These are phyloP conservation scores for Acanthamoeba healyi DNA, from an alignment of 208 protist genomes.

Conservation along the genomic window DNA sequence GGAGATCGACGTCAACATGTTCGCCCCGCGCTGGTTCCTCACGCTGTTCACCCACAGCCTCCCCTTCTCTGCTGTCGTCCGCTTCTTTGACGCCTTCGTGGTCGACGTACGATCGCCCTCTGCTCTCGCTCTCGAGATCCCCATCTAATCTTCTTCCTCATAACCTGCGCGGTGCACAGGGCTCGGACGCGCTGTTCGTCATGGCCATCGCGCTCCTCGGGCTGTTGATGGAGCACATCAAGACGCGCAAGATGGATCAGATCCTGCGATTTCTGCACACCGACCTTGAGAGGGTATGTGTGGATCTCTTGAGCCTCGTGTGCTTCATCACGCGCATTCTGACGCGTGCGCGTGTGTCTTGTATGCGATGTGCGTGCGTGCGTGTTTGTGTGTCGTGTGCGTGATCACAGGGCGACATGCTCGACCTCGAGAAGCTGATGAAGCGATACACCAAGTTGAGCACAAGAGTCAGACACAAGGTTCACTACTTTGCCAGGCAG, in stretches of 20 bases:
- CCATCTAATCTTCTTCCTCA: no score
- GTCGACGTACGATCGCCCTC: background rate
- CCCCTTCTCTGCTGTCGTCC: constrained; percentile 7
- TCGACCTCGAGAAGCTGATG: constrained; percentile 1
- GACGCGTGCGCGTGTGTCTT: background rate
- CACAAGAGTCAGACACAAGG: background rate
- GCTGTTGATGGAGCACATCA: background rate
- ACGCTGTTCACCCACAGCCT: constrained; percentile 46
- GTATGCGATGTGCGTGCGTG: background rate
- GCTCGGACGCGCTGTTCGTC: background rate
- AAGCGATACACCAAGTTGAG: constrained; percentile 6
- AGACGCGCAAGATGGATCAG: constrained; percentile 16
- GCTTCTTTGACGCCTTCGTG: constrained; percentile 67
- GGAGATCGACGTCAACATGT: constrained; percentile 55
- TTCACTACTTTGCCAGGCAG: background rate
- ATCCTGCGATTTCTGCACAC: background rate
- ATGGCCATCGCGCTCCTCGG: background rate
- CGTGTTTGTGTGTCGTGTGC: background rate
- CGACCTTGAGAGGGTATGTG: background rate
- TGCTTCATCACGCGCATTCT: no score
- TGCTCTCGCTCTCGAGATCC: no score
- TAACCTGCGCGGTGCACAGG: no score
- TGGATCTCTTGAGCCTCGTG: no score
- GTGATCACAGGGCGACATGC: background rate
- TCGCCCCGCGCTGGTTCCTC: constrained; percentile 76